phyloP scores from a whole-genome alignment of 768 basidiomycete species.

The Podaxis rugospora region DNA sequence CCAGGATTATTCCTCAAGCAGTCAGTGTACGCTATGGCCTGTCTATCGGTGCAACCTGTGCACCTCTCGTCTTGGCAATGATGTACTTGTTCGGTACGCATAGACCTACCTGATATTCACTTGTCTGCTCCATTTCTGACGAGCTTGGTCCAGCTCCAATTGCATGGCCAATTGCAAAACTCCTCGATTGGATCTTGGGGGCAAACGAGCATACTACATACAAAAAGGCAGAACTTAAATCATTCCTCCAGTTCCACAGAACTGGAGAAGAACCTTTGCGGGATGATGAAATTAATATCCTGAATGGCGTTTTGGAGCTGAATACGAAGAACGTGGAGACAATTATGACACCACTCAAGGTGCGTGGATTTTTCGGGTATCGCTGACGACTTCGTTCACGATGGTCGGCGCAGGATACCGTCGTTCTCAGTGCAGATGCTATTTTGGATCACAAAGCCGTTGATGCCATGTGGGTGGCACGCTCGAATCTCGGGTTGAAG shows the following conservation, averaged over 20 bases:
- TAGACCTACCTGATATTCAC: slow-evolving; percentile 16
- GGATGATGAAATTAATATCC: slow-evolving; percentile 78
- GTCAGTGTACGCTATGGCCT: slow-evolving; percentile 78
- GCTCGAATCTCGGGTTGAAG: neutral
- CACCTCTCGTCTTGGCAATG: slow-evolving; percentile 65
- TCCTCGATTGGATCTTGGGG: slow-evolving; percentile 82
- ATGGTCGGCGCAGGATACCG: slow-evolving; percentile 55
- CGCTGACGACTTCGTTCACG: neutral
- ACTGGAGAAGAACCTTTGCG: slow-evolving; percentile 72
- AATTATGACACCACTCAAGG: slow-evolving; percentile 82
- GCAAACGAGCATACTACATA: slow-evolving; percentile 68
- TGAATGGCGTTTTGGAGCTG: slow-evolving; percentile 77
- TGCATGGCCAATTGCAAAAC: slow-evolving; percentile 75
- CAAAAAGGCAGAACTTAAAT: slow-evolving; percentile 78
- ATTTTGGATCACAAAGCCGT: slow-evolving; percentile 77
- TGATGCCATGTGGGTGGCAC: slow-evolving; percentile 55
- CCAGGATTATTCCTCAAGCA: slow-evolving; percentile 64
- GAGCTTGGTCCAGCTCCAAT: slow-evolving; percentile 50
- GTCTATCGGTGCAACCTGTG: slow-evolving; percentile 71
- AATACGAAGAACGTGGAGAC: slow-evolving; percentile 70
- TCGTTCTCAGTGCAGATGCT: slow-evolving; percentile 73
- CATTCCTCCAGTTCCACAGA: slow-evolving; percentile 77
- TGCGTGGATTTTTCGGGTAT: slow-evolving; percentile 24
- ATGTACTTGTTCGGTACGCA: slow-evolving; percentile 60
- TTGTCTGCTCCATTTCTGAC: slow-evolving; percentile 16